Percentiles rank a stretch among this genome's conserved stretches.
phyloP scores from a whole-genome alignment of 164 flowering plant species.

The Sedum album region DNA sequence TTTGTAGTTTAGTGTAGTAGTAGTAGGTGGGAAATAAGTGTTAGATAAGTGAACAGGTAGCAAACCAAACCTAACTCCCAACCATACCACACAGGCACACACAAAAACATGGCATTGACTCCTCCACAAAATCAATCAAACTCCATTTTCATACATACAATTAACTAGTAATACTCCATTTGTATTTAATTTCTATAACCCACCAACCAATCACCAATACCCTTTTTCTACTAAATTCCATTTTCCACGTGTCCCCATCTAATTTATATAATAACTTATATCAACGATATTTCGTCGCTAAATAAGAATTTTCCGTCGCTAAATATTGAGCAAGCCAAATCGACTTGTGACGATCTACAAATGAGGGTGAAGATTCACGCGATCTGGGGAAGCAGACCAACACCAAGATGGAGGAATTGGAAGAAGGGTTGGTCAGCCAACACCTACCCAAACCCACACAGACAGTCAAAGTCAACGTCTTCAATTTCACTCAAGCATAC shows the following conservation, averaged over 20 bases:
- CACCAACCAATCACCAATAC: too few species aligned
- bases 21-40: neutral
- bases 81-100: constrained; percentile 1
- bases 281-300: too few species aligned
- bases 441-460: neutral
- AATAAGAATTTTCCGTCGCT: neutral
- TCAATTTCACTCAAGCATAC: neutral
- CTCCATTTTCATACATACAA: too few species aligned
- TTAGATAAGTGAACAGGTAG: neutral
- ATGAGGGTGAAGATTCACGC: too few species aligned
- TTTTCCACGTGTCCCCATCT: too few species aligned
- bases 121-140: neutral
- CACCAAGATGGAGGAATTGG: neutral
- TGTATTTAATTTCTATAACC: too few species aligned
- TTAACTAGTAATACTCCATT: too few species aligned
- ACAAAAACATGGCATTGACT: neutral
- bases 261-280: too few species aligned
- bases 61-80: constrained; percentile 8
- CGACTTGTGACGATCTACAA: neutral
- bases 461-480: neutral
- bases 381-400: too few species aligned
- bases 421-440: constrained; percentile 3
- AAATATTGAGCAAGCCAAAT: neutral
- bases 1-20: too few species aligned
- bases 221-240: too few species aligned